Evolutionary conservation across 2,329 filamentous ascomycete species (phyloP).

Genomic region (Neofusicoccum sp.): DNA sequence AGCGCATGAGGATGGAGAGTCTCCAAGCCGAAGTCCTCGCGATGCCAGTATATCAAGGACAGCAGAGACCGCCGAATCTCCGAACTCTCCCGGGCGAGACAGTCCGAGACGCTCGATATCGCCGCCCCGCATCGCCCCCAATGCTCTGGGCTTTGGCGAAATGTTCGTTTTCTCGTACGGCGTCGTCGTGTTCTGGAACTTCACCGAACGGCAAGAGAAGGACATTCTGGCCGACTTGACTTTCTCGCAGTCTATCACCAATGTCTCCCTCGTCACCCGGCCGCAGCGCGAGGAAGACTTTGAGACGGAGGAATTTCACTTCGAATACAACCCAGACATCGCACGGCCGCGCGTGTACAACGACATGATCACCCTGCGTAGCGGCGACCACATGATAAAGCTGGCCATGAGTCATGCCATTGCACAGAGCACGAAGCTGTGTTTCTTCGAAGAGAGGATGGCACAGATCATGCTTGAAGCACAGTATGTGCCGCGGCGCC

Average conservation of each 20-base stretch:
- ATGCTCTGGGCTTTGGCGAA: constrained; percentile 80
- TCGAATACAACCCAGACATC: constrained; percentile 87
- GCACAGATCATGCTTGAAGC: constrained; percentile 89
- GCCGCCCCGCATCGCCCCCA: constrained; percentile 59
- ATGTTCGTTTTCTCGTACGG: constrained; percentile 98
- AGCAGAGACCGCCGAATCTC: constrained; percentile 7
- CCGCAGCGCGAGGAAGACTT: constrained; percentile 86
- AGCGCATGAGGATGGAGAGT: constrained; percentile 30
- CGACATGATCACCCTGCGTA: constrained; percentile 97
- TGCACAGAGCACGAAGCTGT: constrained; percentile 93
- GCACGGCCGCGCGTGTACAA: constrained; percentile 92
- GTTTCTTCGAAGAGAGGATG: constrained; percentile 96
- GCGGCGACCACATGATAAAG: constrained; percentile 98
- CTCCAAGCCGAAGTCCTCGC: constrained; percentile 26
- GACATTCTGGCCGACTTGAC: constrained; percentile 92
- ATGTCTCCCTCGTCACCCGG: constrained; percentile 68
- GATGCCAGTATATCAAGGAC: constrained; percentile 19
- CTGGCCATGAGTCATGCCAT: constrained; percentile 96
- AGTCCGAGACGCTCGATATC: constrained; percentile 17
- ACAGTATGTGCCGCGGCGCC: constrained; percentile 83
- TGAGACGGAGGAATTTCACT: constrained; percentile 97
- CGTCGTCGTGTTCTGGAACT: constrained; percentile 98
- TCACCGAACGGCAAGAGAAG: constrained; percentile 92
- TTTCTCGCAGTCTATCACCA: constrained; percentile 71
- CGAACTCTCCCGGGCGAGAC: constrained; percentile 12